These are phyloP conservation scores for Chlorella variabilis DNA, from an alignment of 163 green algal species.

Conservation along the genomic window DNA sequence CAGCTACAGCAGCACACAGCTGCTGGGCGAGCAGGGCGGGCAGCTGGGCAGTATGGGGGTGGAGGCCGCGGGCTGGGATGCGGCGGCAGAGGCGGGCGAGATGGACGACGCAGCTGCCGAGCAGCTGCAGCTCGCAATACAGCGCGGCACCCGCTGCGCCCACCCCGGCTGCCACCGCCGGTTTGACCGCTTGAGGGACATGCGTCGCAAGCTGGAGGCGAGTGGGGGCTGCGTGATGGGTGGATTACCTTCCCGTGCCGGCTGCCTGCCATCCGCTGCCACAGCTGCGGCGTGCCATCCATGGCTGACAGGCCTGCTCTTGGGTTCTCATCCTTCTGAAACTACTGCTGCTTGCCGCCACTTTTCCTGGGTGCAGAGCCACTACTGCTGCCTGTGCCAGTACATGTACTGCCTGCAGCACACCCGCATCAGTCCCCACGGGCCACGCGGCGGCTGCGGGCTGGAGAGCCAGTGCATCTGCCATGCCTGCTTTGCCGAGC, in stretches of 20 bases:
- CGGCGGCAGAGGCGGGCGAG: neutral
- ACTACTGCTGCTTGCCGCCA: no score
- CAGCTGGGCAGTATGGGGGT: neutral
- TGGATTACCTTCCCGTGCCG: no score
- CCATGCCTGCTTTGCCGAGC: slow-evolving; percentile 33
- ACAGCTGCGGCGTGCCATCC: no score
- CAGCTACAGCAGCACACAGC: neutral
- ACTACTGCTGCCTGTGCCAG: slow-evolving; percentile 34
- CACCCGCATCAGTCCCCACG: slow-evolving; percentile 19
- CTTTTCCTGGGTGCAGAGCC: slow-evolving; percentile 17
- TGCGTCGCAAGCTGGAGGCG: slow-evolving; percentile 24
- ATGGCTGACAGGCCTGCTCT: no score
- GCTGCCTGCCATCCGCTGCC: no score
- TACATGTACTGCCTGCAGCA: slow-evolving; percentile 31
- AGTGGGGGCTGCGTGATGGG: neutral
- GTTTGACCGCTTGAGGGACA: slow-evolving; percentile 29
- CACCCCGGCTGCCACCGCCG: slow-evolving; percentile 24
- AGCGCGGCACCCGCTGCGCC: slow-evolving; percentile 11
- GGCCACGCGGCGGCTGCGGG: slow-evolving; percentile 18
- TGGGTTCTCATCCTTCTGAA: no score
- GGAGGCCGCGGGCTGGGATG: neutral
- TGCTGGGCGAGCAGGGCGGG: neutral
- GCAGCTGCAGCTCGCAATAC: slow-evolving; percentile 3
- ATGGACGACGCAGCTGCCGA: neutral
- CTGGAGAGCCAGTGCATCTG: slow-evolving; percentile 34